A percentile compares a stretch with the other conserved stretches of the same genome.
These are phyloP conservation scores for Medicago ruthenica DNA, from an alignment of 306 rosid genomes.

Conservation along the genomic window DNA sequence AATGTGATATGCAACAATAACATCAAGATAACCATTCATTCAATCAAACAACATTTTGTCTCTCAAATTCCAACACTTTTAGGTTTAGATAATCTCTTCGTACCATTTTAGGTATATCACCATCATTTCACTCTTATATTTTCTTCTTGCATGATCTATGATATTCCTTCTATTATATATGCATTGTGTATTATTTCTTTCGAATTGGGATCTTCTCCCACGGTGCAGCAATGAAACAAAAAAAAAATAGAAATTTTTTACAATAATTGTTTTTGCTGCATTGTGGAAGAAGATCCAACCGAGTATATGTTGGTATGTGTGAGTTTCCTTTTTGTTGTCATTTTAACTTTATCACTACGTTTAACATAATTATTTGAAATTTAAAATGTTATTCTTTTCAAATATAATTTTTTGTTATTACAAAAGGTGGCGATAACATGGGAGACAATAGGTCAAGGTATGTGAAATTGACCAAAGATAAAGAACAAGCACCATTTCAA, in stretches of 20 bases:
- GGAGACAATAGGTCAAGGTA: conserved; percentile 24
- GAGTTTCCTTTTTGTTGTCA: neutral
- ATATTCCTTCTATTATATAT: neutral
- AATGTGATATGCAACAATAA: neutral
- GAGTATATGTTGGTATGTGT: neutral
- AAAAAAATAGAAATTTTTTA: neutral
- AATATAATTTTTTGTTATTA: neutral
- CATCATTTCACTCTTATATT: neutral
- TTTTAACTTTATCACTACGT: neutral
- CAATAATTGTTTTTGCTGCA: neutral
- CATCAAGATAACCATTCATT: neutral
- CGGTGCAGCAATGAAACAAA: neutral
- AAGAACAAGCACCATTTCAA: conserved; percentile 19
- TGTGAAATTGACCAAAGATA: conserved; percentile 20
- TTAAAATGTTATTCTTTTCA: neutral
- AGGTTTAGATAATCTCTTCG: neutral
- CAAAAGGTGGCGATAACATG: neutral
- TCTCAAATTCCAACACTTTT: neutral
- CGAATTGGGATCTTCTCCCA: neutral
- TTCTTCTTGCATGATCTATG: neutral
- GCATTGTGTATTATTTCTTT: neutral
- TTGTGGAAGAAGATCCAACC: neutral
- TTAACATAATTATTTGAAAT: neutral
- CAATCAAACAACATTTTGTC: neutral
- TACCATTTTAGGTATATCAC: conserved; percentile 15